Conservation (phyloP, 495 filamentous ascomycete species). For the Penicillium crystallinum region DNA sequence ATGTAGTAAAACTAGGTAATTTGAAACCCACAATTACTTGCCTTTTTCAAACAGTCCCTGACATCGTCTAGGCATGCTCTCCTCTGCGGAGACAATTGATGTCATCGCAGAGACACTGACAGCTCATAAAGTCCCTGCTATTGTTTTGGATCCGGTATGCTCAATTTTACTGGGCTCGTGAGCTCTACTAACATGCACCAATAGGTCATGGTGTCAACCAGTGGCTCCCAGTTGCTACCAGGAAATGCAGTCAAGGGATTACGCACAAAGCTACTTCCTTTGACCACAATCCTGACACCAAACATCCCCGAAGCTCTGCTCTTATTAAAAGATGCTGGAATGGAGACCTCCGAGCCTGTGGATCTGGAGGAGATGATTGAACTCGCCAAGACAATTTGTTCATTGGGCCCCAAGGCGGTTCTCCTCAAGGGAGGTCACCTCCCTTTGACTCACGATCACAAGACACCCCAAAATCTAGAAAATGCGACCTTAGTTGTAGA, state of each 20-base stretch:
- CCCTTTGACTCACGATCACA: conserved; percentile 61
- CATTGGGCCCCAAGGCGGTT: conserved; percentile 70
- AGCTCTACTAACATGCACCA: conserved; percentile 6
- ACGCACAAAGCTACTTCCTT: conserved; percentile 62
- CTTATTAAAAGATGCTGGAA: conserved; percentile 57
- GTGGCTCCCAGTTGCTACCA: conserved; percentile 70
- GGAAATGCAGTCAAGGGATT: conserved; percentile 60
- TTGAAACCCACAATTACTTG: not conserved
- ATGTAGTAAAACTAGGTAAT: conserved; percentile 88
- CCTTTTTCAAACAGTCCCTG: not conserved
- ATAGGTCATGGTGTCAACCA: conserved; percentile 91
- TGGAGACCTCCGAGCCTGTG: conserved; percentile 43
- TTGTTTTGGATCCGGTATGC: conserved; percentile 80
- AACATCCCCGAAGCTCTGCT: conserved; percentile 86
- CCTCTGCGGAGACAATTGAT: conserved; percentile 69
- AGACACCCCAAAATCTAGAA: conserved; percentile 45
- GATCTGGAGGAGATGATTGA: conserved; percentile 56
- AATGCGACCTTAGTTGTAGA: conserved; percentile 67
- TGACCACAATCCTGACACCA: conserved; percentile 78
- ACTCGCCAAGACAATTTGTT: conserved; percentile 61
- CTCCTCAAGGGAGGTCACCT: conserved; percentile 90
- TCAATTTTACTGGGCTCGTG: not conserved
- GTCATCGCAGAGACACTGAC: conserved; percentile 64
- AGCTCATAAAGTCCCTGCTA: conserved; percentile 51
- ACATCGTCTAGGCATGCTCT: conserved; percentile 71